phyloP scores from a whole-genome alignment of 306 rosid genomes.

The Ormosia emarginata region DNA sequence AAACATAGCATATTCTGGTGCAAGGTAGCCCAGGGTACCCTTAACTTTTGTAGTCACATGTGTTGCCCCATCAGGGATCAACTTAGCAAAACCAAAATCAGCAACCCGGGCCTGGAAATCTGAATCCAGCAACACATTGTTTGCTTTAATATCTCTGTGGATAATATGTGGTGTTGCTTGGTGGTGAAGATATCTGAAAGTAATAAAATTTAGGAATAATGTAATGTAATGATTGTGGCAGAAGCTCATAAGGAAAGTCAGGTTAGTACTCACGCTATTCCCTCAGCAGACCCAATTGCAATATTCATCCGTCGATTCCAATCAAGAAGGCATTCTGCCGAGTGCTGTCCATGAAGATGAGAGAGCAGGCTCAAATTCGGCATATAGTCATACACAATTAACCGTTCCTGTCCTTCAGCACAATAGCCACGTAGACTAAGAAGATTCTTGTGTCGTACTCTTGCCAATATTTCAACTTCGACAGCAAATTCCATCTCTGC shows the following conservation, averaged over 20 bases:
- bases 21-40: constrained; percentile 88
- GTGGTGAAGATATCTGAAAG: constrained; percentile 80
- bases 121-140: constrained; percentile 68
- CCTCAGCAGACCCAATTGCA: constrained; percentile 96
- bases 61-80: constrained; percentile 84
- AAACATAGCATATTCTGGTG: constrained; percentile 82
- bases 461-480: constrained; percentile 92
- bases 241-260: background rate
- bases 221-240: background rate
- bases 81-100: constrained; percentile 79
- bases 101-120: constrained; percentile 70
- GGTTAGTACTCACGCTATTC: constrained; percentile 65
- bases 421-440: constrained; percentile 94
- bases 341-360: constrained; percentile 96
- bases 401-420: constrained; percentile 96
- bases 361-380: constrained; percentile 90
- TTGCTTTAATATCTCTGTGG: constrained; percentile 75
- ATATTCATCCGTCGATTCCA: constrained; percentile 88
- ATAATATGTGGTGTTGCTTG: constrained; percentile 73
- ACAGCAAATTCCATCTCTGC: constrained; percentile 94
- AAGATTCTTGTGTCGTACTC: constrained; percentile 95
- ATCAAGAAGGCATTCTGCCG: constrained; percentile 78
- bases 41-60: constrained; percentile 78
- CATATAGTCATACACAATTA: constrained; percentile 91
- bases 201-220: background rate